Evolutionary conservation across 257 asterid species (phyloP).

Genomic region (Cinchona pubescens): DNA sequence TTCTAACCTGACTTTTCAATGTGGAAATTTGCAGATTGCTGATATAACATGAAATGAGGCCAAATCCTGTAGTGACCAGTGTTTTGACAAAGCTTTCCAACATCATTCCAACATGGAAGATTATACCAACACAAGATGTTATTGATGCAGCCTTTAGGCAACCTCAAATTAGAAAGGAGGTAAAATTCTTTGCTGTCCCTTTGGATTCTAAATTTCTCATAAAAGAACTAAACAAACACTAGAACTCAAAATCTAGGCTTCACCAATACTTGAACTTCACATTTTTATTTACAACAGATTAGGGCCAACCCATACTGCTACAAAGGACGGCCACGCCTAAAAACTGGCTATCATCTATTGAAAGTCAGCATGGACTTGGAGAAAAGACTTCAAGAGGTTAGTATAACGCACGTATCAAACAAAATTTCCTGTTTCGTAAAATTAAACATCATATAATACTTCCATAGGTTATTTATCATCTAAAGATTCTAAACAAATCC

Average conservation of each 20-base stretch:
- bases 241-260: neutral
- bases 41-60: conserved; percentile 68
- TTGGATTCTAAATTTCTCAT: neutral
- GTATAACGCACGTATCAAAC: neutral
- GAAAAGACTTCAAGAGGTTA: conserved; percentile 62
- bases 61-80: conserved; percentile 53
- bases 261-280: neutral
- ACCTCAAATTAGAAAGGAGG: conserved; percentile 77
- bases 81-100: conserved; percentile 45
- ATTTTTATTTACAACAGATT: conserved; percentile 39
- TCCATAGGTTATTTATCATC: neutral
- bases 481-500: neutral
- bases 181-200: conserved; percentile 15
- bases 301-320: conserved; percentile 77
- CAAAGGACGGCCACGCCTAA: conserved; percentile 87
- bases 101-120: conserved; percentile 77
- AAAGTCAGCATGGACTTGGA: conserved; percentile 71
- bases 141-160: conserved; percentile 72
- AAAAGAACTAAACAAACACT: neutral
- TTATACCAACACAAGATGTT: conserved; percentile 80
- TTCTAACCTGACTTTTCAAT: neutral
- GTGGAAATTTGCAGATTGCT: conserved; percentile 52
- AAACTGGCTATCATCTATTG: conserved; percentile 61
- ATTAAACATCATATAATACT: neutral
- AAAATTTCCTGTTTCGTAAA: neutral